Evolutionary conservation across 2,329 filamentous ascomycete species (phyloP), one percentile per base, ranked within the genome.

Genomic region (Aspergillus thermomutatus): DNA sequence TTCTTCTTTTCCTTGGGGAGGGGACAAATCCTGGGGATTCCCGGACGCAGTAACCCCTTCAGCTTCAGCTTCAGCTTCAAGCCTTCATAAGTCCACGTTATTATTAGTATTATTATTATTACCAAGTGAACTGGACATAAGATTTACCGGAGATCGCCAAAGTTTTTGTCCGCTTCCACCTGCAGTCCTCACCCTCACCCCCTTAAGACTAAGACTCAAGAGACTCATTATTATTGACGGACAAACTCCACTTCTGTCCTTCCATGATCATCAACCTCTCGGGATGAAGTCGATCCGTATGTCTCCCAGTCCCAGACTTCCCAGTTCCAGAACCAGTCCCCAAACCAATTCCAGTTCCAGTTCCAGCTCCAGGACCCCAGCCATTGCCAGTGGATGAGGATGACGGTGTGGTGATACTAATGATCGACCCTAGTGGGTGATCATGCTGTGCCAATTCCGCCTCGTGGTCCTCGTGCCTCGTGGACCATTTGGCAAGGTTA

Each of bases 371-470:
- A 34, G 2, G 31, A 37, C 31, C 14, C 17, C 14, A 8, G 31
- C 14, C 6, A 37, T 37, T 37, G 31, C 14, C 21, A n/a, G 8
- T 46, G 23, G 23, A 46, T 17, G 43, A 46, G 21, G 4, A 26
- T 26, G n/a, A 47, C 37, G n/a, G 5, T 37, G 23, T 28, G 45
- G 45, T 53, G 31, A 41, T 41, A 25, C 28, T 34, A 43, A 45
- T 55, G 55, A 55, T 60, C 55, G 55, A 55, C 58, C 55, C 50
- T 58, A 60, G 58, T 60, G 58, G 55, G 55, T 60, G 58, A 60
- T 58, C 58, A 58, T 53, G 47, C 25, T 49, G 43, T 59, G 40
- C 40, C 47, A 46, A 46, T 49, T 49, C 4, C 26, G 45, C 49
- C 49, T 43, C 25, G 47, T 53, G 49, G 23, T 17, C 14, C 14